Base-by-base conservation (phyloP, 2,329 filamentous ascomycete genomes). In the Penicillium sp. region DNA sequence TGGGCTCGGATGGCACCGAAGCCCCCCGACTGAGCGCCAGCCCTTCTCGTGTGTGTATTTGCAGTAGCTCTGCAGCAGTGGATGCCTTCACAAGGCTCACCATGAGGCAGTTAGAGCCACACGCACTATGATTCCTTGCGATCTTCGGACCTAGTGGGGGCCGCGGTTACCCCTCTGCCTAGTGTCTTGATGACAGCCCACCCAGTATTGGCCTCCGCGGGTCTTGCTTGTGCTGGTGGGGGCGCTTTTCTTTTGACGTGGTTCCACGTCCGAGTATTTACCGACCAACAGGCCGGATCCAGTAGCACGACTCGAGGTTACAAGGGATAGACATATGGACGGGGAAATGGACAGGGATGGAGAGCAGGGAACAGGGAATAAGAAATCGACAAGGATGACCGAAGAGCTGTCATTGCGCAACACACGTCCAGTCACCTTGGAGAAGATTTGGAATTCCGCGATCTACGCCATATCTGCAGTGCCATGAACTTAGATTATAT, bases 61-160 rank as follows among this genome's bases (percentile, higher is more conserved):
- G 50, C 40, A 49, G 40, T 44, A 50, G 40, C 39, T 26, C 41
- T 49, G 29, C 40, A 49, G 51, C 20, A 45, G 36, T 51, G 42
- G 49, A 46, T 34, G 42, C 42, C 49, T 51, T 39, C 40, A 27
- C 41, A 27, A 46, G 49, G 42, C 24, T 41, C 18, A 21, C 36
- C 46, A 37, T 23, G 36, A 30, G 36, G 27, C 20, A 48, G 34
- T 42, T 20, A n/a, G 13, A 9, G 39, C 15, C 39, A 42, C 39
- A 13, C 10, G 6, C 3, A 21, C 20, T 26, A 34, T 47, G 23
- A 18, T 27, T 40, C 21, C 36, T 40, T 29, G 26, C 18, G 34
- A 32, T 40, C 30, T 13, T 37, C 17, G 26, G 24, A 23, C 12
- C 24, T 21, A 12, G 27, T 40, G 46, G 20, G 36, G 34, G 24